Evolutionary conservation across 257 asterid genomes (phyloP), one percentile per base, ranked within the genome.

Genomic region (Rauvolfia tetraphylla): DNA sequence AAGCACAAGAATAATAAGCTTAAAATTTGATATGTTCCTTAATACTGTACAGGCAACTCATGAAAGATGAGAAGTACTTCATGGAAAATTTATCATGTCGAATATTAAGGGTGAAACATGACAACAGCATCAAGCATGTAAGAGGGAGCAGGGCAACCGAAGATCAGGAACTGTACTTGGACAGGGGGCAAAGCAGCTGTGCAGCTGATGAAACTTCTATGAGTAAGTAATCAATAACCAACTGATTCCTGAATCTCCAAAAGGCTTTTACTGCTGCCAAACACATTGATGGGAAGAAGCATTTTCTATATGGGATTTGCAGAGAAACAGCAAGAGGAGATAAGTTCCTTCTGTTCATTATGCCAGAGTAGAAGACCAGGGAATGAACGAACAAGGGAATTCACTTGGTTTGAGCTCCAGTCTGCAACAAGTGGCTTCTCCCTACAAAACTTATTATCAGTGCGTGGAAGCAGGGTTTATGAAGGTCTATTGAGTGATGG

Each of bases 391-490:
- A 68, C 53, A 78, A 83, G 63, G 76, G 82, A 63, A 36, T 86
- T 84, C 83, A 87, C 84, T 57, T 86, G 83, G 46, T 82, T 87
- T 2, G 89, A 86, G 68, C 85, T 87, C 23, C 89, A 89, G 44
- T 73, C 80, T 1, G 89, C 89, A 15, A 83, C 89, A 1, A 84
- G 83, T 18, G 86, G 88, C 14, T 89, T 89, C 53, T 77, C 83
- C 53, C 7, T 58, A 0, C 83, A 78, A 49, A 87, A 80, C 70
- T 46, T 75, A 38, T 39, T 81, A 76, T 44, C 81, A 1, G 82
- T 67, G 36, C 84, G 76, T 3, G 86, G 86, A 38, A 80, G 63
- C 76, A 81, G 79, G 46, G 80, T 69, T 34, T 85, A 80, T 39
- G 81, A 76, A 23, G 95, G 89, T 17, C 66, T 53, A 8, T 59